These are phyloP conservation scores for Zygoascus biomembranicola DNA, from an alignment of 805 yeast genomes.

Conservation along the genomic window DNA sequence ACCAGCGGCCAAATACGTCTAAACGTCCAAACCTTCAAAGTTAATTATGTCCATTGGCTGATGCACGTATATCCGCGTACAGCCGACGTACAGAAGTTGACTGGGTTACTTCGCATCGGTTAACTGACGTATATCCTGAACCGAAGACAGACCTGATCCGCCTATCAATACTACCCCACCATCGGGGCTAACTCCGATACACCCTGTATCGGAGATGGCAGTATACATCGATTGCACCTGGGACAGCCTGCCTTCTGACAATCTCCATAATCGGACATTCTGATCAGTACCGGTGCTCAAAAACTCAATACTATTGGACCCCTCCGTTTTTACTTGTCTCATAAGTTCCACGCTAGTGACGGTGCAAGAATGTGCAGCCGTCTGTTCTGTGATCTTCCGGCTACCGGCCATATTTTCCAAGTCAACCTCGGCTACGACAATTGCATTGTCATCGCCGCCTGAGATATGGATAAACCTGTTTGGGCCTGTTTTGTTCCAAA, in stretches of 20 bases:
- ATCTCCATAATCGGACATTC: conserved; percentile 55
- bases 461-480: conserved; percentile 38
- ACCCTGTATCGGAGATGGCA: conserved; percentile 87
- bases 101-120: no score
- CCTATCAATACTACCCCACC: conserved; percentile 4
- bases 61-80: no score
- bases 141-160: conserved; percentile 9
- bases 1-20: no score
- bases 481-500: conserved; percentile 18
- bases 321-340: conserved; percentile 2
- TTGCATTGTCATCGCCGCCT: conserved; percentile 92
- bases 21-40: background rate
- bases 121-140: background rate
- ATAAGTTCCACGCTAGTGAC: conserved; percentile 53
- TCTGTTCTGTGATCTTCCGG: conserved; percentile 20
- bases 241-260: conserved; percentile 23
- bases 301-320: conserved; percentile 13
- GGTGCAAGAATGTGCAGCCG: conserved; percentile 76
- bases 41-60: no score
- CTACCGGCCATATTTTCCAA: conserved; percentile 20
- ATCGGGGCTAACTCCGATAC: conserved; percentile 27
- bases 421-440: conserved; percentile 36
- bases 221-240: conserved; percentile 47
- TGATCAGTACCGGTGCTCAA: conserved; percentile 82
- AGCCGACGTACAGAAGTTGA: no score